phyloP scores from a whole-genome alignment of 2,329 filamentous ascomycete genomes.

The Dothidotthia symphoricarpi region DNA sequence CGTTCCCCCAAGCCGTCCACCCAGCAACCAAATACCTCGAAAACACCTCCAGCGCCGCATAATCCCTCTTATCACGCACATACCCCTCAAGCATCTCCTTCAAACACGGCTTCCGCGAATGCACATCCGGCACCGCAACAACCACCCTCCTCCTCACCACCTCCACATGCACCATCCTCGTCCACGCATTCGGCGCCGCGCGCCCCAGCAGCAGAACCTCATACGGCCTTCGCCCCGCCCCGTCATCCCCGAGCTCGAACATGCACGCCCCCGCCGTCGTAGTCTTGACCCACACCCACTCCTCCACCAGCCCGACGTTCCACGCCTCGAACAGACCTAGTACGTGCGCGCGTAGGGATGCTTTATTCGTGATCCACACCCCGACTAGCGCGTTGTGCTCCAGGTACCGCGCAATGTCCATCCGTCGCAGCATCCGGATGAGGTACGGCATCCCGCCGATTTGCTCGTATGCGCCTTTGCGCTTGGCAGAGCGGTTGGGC shows the following conservation, averaged over 20 bases:
- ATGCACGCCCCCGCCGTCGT: constrained; percentile 65
- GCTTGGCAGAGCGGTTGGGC: constrained; percentile 72
- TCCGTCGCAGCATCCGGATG: constrained; percentile 39
- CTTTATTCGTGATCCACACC: constrained; percentile 77
- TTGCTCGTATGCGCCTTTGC: constrained; percentile 55
- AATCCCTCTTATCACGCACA: constrained; percentile 48
- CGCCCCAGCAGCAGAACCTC: constrained; percentile 67
- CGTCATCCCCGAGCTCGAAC: constrained; percentile 58
- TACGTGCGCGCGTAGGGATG: constrained; percentile 54
- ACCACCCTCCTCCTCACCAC: constrained; percentile 56
- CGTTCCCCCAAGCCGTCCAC: constrained; percentile 78
- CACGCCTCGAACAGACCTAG: constrained; percentile 64
- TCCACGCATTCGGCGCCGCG: constrained; percentile 26
- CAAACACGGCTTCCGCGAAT: constrained; percentile 76
- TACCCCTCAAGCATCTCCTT: constrained; percentile 58
- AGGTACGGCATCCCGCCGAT: constrained; percentile 50
- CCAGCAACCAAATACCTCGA: constrained; percentile 70
- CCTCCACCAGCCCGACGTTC: constrained; percentile 63
- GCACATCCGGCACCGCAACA: constrained; percentile 69
- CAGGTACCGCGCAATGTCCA: constrained; percentile 48
- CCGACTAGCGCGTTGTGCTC: constrained; percentile 55
- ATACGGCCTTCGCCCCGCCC: constrained; percentile 71
- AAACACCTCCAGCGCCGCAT: constrained; percentile 70
- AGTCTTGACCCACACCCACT: constrained; percentile 80
- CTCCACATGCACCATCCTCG: constrained; percentile 22